Conservation (phyloP, 164 flowering plant species). For the Vitis riparia region DNA sequence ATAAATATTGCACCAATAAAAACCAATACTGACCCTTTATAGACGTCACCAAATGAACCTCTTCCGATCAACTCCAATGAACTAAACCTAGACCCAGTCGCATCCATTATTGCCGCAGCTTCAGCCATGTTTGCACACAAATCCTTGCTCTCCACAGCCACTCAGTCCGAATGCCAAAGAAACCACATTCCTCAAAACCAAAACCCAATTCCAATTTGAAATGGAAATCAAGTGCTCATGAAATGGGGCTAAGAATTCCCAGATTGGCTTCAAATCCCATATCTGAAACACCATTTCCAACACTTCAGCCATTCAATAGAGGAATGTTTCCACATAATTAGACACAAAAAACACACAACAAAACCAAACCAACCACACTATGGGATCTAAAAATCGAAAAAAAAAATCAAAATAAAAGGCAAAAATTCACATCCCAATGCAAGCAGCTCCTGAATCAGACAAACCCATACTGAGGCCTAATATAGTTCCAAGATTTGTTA, state of each 20-base stretch:
- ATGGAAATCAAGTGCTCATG: background rate
- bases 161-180: background rate
- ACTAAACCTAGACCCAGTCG: constrained; percentile 74
- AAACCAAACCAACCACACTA: constrained; percentile 1
- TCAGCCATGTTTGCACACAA: constrained; percentile 61
- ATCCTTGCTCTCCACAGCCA: constrained; percentile 2
- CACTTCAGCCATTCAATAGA: constrained; percentile 7
- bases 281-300: constrained; percentile 22
- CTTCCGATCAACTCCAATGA: constrained; percentile 86
- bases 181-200: constrained; percentile 18
- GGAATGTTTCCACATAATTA: background rate
- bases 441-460: constrained; percentile 34
- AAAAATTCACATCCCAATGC: constrained; percentile 10
- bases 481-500: constrained; percentile 7
- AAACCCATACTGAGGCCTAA: constrained; percentile 7
- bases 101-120: constrained; percentile 54
- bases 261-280: constrained; percentile 4
- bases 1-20: background rate
- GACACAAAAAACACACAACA: background rate
- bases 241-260: background rate
- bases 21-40: constrained; percentile 67
- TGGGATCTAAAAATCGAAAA: constrained; percentile 4
- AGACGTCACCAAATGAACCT: constrained; percentile 98
- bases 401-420: background rate
- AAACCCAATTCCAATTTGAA: constrained; percentile 16